These are phyloP conservation scores for Ammopiptanthus mongolicus DNA, from an alignment of 306 rosid genomes.

Conservation along the genomic window DNA sequence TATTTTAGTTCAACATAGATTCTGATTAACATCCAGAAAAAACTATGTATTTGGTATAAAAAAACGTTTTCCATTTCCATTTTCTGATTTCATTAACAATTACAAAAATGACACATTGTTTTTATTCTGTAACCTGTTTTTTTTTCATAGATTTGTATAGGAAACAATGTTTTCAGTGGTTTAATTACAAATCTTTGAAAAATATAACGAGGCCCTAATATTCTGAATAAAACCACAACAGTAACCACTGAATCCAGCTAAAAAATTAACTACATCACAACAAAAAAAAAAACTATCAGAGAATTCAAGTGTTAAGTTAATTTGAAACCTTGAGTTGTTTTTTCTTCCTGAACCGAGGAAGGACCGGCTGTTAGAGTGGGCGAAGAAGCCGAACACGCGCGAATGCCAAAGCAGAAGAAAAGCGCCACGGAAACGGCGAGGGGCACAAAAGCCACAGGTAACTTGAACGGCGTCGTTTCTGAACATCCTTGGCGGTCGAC, in stretches of 20 bases:
- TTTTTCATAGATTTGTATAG: too few species aligned
- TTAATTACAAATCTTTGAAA: too few species aligned
- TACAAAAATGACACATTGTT: too few species aligned
- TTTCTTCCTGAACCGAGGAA: constrained; percentile 33
- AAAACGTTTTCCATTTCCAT: too few species aligned
- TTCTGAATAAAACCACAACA: neutral
- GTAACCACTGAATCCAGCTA: neutral
- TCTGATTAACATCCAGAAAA: too few species aligned
- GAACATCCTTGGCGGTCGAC: neutral
- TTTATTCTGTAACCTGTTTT: too few species aligned
- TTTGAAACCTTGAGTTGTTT: constrained; percentile 43
- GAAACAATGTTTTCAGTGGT: too few species aligned
- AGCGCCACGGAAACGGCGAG: constrained; percentile 46
- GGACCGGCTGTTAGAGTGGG: constrained; percentile 22
- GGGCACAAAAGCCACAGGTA: constrained; percentile 27
- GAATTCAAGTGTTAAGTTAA: neutral
- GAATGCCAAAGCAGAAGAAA: constrained; percentile 44
- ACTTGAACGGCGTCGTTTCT: neutral
- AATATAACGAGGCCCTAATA: neutral
- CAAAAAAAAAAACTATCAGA: too few species aligned
- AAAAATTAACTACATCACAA: neutral
- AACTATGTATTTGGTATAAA: too few species aligned
- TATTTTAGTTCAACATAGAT: too few species aligned
- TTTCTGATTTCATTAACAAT: too few species aligned
- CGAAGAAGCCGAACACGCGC: constrained; percentile 41